Percentiles rank a stretch among this genome's conserved stretches.
Conservation (phyloP, 164 flowering plant genomes). For the Saururus chinensis region DNA sequence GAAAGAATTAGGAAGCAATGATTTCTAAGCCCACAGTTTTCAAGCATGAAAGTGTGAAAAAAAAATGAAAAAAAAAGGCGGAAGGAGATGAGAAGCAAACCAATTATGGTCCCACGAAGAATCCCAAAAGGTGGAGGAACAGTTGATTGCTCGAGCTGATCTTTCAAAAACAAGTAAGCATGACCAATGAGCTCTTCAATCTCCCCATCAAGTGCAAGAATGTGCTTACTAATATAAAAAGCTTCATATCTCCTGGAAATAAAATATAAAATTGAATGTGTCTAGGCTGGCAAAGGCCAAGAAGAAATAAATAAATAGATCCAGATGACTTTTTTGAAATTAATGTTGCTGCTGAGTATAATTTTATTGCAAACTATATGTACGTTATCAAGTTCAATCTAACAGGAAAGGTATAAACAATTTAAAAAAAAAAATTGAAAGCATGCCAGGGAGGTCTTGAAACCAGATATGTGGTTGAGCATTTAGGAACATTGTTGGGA, state of each 20-base stretch:
- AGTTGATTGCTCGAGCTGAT: conserved; percentile 58
- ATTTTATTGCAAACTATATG: too few species aligned
- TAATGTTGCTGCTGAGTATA: too few species aligned
- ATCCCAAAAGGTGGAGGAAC: conserved; percentile 54
- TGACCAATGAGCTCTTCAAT: conserved; percentile 79
- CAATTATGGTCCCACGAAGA: conserved; percentile 78
- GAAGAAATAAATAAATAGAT: too few species aligned
- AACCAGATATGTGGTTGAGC: too few species aligned
- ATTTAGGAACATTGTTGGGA: too few species aligned
- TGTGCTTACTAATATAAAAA: conserved; percentile 43
- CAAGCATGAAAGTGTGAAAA: background rate
- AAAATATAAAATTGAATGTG: background rate
- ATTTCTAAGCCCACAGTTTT: background rate
- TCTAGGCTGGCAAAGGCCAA: too few species aligned
- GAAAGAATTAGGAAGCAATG: background rate
- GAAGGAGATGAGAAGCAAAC: conserved; percentile 19
- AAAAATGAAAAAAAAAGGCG: background rate
- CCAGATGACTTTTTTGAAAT: too few species aligned
- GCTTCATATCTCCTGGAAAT: conserved; percentile 64
- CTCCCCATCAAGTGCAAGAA: conserved; percentile 38
- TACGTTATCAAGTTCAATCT: too few species aligned
- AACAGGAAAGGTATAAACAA: too few species aligned
- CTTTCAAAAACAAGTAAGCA: conserved; percentile 58
- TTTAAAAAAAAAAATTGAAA: too few species aligned
- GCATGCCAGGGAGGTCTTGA: too few species aligned